Base-by-base conservation (phyloP, 768 basidiomycete species). In the Leccinum sublutescens region DNA sequence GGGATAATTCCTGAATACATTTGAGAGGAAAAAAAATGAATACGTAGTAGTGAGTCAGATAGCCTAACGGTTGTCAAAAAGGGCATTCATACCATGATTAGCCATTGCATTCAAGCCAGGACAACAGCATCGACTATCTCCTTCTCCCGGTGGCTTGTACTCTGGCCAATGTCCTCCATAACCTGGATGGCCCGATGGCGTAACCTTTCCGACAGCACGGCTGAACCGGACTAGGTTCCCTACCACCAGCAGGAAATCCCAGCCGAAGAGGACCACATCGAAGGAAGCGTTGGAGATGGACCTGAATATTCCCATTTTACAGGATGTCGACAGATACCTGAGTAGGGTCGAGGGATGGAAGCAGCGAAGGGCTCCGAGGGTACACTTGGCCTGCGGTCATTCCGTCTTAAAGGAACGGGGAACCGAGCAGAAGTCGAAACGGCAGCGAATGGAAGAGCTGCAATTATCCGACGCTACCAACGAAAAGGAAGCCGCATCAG, bases 51-150 rank as follows among this genome's bases (percentile, higher is more conserved):
- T 38, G 14, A 50, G 51, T 3, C 7, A 8, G 10, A 50, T 47
- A 5, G 9, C 10, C 7, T 1, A 11, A 27, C 25, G 19, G 34
- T 55, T 48, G 85, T 84, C 2, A 78, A 77, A 67, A 75, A 81
- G 54, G 80, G 79, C 19, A n/a, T 45, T 15, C 71, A n/a, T 53
- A 89, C 89, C 90, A 62, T 92, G 90, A 67, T 92, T 92, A 4
- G 90, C 88, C 82, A 93, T 76, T 0, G 87, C 85, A 64, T 92
- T 91, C 62, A 91, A 71, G 12, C 81, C 87, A 5, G 89, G 89
- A 62, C 89, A 91, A 5, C 85, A 82, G 63, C 81, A 81, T 11
- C 90, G 77, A 66, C 88, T 88, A 62, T 91, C 89, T 3, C 80
- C 82, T 10, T 84, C 79, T 62, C 71, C 73, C 14, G 88, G 82